Evolutionary conservation across 2,329 filamentous ascomycete species (phyloP).

Genomic region (Aspergillus texensis): DNA sequence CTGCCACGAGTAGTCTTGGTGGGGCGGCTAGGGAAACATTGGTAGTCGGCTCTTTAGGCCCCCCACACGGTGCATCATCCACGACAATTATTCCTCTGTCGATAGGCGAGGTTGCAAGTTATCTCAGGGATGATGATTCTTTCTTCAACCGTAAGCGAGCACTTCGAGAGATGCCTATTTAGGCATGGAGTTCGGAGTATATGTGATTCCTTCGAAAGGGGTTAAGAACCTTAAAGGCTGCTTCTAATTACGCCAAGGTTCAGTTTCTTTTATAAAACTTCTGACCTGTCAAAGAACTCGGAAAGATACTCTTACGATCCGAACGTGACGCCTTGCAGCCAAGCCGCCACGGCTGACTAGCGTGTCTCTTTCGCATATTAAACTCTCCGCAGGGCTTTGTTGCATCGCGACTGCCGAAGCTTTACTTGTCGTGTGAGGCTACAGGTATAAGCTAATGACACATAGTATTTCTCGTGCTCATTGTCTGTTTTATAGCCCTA

Average conservation of each 20-base stretch:
- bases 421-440: not conserved
- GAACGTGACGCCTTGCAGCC: not conserved
- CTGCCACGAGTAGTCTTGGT: not conserved
- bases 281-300: not conserved
- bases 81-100: not conserved
- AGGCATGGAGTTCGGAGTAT: too few species aligned
- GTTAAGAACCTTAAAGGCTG: too few species aligned
- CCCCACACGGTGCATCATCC: not conserved
- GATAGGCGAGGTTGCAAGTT: not conserved
- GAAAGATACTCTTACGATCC: not conserved
- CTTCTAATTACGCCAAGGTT: not conserved
- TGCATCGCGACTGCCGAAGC: not conserved
- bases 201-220: too few species aligned
- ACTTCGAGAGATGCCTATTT: not conserved
- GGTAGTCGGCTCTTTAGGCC: not conserved
- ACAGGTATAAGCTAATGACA: not conserved
- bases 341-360: not conserved
- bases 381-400: not conserved
- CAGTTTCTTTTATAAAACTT: not conserved
- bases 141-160: not conserved
- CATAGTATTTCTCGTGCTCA: not conserved
- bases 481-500: not conserved
- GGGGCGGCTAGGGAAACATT: not conserved
- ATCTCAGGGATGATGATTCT: not conserved
- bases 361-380: not conserved